A percentile compares a stretch with the other conserved stretches of the same genome.
Evolutionary conservation across 2,329 filamentous ascomycete genomes (phyloP).

Genomic region (Dendrostoma leiphaemia): DNA sequence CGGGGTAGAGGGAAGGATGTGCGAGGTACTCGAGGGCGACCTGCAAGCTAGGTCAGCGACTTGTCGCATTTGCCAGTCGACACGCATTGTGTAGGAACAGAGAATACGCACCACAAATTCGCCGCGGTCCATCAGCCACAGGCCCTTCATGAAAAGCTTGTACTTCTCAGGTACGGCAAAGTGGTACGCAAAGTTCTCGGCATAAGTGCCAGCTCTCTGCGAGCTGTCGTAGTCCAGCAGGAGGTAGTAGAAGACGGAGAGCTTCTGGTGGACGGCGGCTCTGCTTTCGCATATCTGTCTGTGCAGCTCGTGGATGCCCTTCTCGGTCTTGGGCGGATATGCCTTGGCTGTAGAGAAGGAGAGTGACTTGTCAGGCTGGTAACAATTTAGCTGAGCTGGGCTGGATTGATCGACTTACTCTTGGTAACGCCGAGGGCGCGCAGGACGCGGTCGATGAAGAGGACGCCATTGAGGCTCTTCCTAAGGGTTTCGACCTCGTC

Average conservation of each 20-base stretch:
- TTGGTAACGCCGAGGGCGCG: slow-evolving; percentile 67
- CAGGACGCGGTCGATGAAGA: slow-evolving; percentile 80
- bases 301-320: slow-evolving; percentile 67
- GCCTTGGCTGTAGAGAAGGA: slow-evolving; percentile 47
- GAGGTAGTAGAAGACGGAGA: slow-evolving; percentile 81
- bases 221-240: slow-evolving; percentile 68
- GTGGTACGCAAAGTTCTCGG: slow-evolving; percentile 56
- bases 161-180: slow-evolving; percentile 74
- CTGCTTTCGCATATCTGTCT: slow-evolving; percentile 63
- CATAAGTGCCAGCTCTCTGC: slow-evolving; percentile 40
- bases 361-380: too few species aligned
- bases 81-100: background rate
- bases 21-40: slow-evolving; percentile 72
- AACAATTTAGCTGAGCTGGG: too few species aligned
- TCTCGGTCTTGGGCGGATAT: slow-evolving; percentile 73
- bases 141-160: slow-evolving; percentile 74
- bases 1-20: slow-evolving; percentile 75
- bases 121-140: slow-evolving; percentile 76
- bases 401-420: slow-evolving; percentile 56
- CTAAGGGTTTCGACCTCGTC: slow-evolving; percentile 66
- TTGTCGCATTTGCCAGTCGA: too few species aligned
- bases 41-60: slow-evolving; percentile 32
- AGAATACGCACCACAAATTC: slow-evolving; percentile 58
- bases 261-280: slow-evolving; percentile 72
- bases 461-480: slow-evolving; percentile 63